Evolutionary conservation across 768 basidiomycete genomes (phyloP).

Genomic region (Lactarius tabidus): DNA sequence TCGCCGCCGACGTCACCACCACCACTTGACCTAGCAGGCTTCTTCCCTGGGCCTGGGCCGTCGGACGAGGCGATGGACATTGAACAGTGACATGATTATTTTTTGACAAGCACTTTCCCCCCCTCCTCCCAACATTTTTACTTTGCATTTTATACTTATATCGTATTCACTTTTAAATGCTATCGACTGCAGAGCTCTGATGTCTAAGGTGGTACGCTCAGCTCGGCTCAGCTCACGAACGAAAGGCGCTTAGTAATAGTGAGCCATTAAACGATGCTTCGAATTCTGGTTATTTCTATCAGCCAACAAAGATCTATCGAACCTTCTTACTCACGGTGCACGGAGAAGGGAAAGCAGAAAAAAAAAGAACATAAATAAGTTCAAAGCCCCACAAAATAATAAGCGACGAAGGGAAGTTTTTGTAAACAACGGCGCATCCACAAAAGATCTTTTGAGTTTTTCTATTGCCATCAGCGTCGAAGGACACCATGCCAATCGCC

Average conservation of each 20-base stretch:
- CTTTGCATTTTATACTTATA: background rate
- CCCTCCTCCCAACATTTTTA: background rate
- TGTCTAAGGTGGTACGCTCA: background rate
- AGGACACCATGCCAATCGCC: background rate
- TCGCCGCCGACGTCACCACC: background rate
- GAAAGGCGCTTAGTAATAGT: background rate
- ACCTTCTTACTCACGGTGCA: no score
- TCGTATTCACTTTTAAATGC: background rate
- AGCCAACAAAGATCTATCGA: background rate
- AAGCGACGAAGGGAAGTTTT: constrained; percentile 4
- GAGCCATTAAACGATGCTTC: background rate
- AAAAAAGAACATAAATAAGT: background rate
- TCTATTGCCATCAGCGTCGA: background rate
- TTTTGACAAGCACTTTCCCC: no score
- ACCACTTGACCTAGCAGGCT: background rate
- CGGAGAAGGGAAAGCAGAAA: background rate
- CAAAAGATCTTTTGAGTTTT: background rate
- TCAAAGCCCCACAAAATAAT: constrained; percentile 1
- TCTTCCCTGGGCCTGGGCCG: background rate
- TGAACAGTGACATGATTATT: background rate
- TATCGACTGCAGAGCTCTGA: background rate
- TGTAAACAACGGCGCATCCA: background rate
- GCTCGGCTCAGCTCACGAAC: background rate
- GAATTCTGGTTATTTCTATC: background rate
- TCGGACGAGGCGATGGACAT: constrained; percentile 22